phyloP scores from a whole-genome alignment of 352 stramenopile species.

The Phytophthora tubulina region DNA sequence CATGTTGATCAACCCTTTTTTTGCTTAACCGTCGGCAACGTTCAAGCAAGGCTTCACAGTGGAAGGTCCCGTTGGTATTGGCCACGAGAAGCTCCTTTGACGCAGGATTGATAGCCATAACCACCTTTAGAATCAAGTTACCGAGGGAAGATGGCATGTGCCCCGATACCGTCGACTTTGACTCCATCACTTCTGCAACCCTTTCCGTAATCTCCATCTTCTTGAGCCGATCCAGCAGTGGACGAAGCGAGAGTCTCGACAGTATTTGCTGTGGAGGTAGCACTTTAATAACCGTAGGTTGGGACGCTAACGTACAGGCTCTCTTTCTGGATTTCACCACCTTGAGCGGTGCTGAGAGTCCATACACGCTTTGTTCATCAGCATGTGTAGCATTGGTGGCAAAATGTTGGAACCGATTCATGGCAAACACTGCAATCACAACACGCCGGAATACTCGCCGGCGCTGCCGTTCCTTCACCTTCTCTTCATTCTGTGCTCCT shows the following conservation, averaged over 20 bases:
- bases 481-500: conserved; percentile 18
- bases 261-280: conserved; percentile 42
- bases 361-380: conserved; percentile 38
- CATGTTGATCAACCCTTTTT: conserved; percentile 8
- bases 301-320: conserved; percentile 19
- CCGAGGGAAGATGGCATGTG: conserved; percentile 38
- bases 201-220: conserved; percentile 45
- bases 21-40: conserved; percentile 35
- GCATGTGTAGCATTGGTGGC: not conserved
- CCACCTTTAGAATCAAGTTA: conserved; percentile 52
- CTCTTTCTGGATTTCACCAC: conserved; percentile 28
- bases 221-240: conserved; percentile 51
- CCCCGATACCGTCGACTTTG: not conserved
- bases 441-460: conserved; percentile 56
- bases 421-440: conserved; percentile 73
- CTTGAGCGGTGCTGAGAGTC: conserved; percentile 55
- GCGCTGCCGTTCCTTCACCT: conserved; percentile 19
- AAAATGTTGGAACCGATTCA: conserved; percentile 65
- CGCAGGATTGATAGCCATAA: conserved; percentile 53
- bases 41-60: conserved; percentile 65
- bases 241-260: conserved; percentile 40
- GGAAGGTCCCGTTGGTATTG: conserved; percentile 55
- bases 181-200: conserved; percentile 43
- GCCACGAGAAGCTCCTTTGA: conserved; percentile 51
- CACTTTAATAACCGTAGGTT: conserved; percentile 62